A percentile compares a stretch with the other conserved stretches of the same genome.
phyloP scores from a whole-genome alignment of 2,329 filamentous ascomycete species.

The Pseudocercospora pini-densiflorae region DNA sequence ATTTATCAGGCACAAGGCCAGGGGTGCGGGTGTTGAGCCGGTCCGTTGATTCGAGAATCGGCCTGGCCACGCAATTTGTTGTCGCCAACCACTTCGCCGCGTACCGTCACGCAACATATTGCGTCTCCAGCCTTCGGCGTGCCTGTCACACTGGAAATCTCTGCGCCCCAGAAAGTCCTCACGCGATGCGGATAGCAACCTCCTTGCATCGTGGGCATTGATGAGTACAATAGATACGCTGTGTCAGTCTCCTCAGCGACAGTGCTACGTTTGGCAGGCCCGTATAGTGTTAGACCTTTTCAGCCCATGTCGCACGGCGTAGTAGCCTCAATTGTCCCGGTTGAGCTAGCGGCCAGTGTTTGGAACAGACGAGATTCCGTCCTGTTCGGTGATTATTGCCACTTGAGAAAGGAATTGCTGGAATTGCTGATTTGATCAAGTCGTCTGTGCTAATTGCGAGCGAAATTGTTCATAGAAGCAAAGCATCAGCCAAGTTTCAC shows the following conservation, averaged over 20 bases:
- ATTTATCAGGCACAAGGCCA: constrained; percentile 1
- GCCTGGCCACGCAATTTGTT: constrained; percentile 10
- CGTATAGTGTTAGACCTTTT: not conserved
- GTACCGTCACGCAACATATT: not conserved
- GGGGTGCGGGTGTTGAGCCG: not conserved
- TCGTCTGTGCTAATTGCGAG: not conserved
- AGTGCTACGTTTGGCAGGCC: not conserved
- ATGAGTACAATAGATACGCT: not conserved
- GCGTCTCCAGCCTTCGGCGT: not conserved
- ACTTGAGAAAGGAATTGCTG: not conserved
- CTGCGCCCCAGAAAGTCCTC: not conserved
- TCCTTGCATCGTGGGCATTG: constrained; percentile 7
- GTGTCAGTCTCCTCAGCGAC: not conserved
- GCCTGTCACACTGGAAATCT: not conserved
- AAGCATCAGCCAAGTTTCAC: not conserved
- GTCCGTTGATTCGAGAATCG: constrained; percentile 7
- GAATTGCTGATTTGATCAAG: not conserved
- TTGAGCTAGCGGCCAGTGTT: not conserved
- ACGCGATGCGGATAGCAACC: not conserved
- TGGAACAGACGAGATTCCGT: not conserved
- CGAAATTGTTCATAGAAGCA: not conserved
- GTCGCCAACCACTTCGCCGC: not conserved
- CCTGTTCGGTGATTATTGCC: not conserved
- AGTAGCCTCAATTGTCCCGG: constrained; percentile 1
- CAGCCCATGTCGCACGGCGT: not conserved